Percentiles rank a stretch among this genome's conserved stretches.
phyloP scores from a whole-genome alignment of 257 asterid species.

The Scutellaria minor region DNA sequence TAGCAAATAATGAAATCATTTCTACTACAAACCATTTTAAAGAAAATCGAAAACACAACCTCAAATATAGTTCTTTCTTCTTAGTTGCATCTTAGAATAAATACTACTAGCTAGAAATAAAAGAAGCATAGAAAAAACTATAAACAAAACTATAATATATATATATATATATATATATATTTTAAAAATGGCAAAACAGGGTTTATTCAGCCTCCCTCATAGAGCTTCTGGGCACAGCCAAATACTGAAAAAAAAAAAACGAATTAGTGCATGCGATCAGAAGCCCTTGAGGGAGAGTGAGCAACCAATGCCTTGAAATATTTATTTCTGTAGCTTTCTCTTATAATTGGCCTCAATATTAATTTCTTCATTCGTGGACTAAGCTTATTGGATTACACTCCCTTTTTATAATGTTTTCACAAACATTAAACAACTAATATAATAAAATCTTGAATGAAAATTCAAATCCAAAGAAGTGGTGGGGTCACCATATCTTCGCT shows the following conservation, averaged over 20 bases:
- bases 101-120: too few species aligned
- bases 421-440: neutral
- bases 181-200: slow-evolving; percentile 31
- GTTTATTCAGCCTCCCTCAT: slow-evolving; percentile 38
- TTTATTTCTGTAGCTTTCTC: neutral
- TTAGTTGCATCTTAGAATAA: too few species aligned
- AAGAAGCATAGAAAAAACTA: too few species aligned
- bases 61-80: too few species aligned
- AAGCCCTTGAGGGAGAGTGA: slow-evolving; percentile 55
- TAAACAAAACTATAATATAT: too few species aligned
- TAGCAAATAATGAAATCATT: too few species aligned
- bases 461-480: slow-evolving; percentile 8
- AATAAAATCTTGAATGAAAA: neutral
- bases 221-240: slow-evolving; percentile 37
- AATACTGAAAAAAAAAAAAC: neutral
- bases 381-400: slow-evolving; percentile 31
- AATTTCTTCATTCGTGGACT: slow-evolving; percentile 1
- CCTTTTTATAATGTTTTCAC: slow-evolving; percentile 35
- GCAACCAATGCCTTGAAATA: slow-evolving; percentile 36
- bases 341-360: slow-evolving; percentile 14
- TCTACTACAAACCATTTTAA: too few species aligned
- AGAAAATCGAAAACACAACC: too few species aligned
- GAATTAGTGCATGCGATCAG: slow-evolving; percentile 1
- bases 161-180: too few species aligned
- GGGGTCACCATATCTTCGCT: neutral